Conservation (phyloP, 2,329 filamentous ascomycete genomes). For the Macrophomina pseudophaseolina region DNA sequence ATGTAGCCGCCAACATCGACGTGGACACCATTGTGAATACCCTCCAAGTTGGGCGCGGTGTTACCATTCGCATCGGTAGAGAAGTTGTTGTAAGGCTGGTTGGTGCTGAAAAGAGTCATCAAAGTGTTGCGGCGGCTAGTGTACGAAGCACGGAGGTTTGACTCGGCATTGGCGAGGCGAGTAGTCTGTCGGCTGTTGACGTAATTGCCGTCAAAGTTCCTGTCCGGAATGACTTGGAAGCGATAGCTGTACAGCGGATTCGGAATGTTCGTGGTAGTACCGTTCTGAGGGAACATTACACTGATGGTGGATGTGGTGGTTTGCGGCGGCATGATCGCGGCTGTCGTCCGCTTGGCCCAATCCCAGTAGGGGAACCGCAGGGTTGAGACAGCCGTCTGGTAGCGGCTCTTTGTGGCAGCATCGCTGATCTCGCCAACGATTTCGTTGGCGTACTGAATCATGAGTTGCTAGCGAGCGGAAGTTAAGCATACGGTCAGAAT, state of each 20-base stretch:
- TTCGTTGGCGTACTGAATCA: constrained; percentile 43
- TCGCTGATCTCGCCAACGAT: constrained; percentile 44
- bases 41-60: constrained; percentile 26
- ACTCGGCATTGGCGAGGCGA: constrained; percentile 47
- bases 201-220: constrained; percentile 41
- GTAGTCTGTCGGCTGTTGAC: constrained; percentile 39
- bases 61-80: constrained; percentile 29
- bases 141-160: constrained; percentile 25
- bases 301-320: constrained; percentile 42
- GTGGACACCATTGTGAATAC: constrained; percentile 39
- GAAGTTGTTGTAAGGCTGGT: constrained; percentile 28
- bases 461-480: constrained; percentile 39
- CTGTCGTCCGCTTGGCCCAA: constrained; percentile 45
- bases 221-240: constrained; percentile 33
- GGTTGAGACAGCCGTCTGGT: constrained; percentile 42
- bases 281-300: constrained; percentile 43
- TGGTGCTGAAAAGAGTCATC: constrained; percentile 29
- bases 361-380: constrained; percentile 53
- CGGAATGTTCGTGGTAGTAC: constrained; percentile 34
- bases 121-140: constrained; percentile 29
- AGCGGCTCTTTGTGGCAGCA: constrained; percentile 38
- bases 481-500: constrained; percentile 7
- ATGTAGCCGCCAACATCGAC: constrained; percentile 47
- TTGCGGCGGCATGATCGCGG: constrained; percentile 40
- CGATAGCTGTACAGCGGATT: constrained; percentile 48